These are phyloP conservation scores for Mortierella hygrophila DNA, from an alignment of 192 early-diverging fungal genomes.

Conservation along the genomic window DNA sequence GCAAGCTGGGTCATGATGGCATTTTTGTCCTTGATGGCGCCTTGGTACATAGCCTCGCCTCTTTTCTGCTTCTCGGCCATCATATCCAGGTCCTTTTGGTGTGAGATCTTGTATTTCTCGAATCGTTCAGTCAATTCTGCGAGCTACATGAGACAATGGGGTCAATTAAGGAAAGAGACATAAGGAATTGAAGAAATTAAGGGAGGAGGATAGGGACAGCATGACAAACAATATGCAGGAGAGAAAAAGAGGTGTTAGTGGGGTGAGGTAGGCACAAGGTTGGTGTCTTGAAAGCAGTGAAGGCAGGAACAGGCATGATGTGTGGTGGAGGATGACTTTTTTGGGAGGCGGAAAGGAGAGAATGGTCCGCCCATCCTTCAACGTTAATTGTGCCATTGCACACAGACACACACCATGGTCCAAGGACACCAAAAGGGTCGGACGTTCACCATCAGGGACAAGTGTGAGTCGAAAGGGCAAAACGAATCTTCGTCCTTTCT, in stretches of 20 bases:
- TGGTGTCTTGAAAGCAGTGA: background rate
- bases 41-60: slow-evolving; percentile 42
- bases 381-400: background rate
- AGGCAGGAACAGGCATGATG: background rate
- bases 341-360: background rate
- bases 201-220: background rate
- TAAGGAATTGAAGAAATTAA: background rate
- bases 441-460: background rate
- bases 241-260: background rate
- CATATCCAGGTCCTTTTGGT: slow-evolving; percentile 37
- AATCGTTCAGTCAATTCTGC: slow-evolving; percentile 46
- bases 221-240: background rate
- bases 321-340: background rate
- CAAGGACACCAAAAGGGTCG: background rate
- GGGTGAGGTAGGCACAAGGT: background rate
- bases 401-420: background rate
- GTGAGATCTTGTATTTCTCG: slow-evolving; percentile 35
- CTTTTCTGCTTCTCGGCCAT: slow-evolving; percentile 40
- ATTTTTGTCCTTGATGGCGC: slow-evolving; percentile 46
- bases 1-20: slow-evolving; percentile 42
- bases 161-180: background rate
- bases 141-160: slow-evolving; percentile 4
- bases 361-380: background rate
- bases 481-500: background rate
- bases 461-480: background rate